These are phyloP conservation scores for Mrakiaceae sp. DNA, from an alignment of 1,284 basidiomycete species.

Conservation along the genomic window DNA sequence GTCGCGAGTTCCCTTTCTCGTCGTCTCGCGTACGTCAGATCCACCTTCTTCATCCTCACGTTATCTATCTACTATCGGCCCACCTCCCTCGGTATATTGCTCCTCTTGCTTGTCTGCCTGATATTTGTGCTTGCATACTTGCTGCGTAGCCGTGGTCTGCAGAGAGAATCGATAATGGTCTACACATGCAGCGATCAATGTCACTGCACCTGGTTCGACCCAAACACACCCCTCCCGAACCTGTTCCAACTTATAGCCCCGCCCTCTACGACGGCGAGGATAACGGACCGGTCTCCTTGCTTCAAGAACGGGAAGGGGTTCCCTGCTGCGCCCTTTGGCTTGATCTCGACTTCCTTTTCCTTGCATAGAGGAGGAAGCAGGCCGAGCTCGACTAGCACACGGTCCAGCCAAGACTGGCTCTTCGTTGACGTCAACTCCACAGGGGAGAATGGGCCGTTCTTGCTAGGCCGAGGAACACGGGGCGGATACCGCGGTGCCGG, in stretches of 20 bases:
- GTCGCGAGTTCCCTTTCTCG: too few species aligned
- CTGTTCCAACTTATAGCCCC: slow-evolving; percentile 81
- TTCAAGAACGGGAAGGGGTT: slow-evolving; percentile 63
- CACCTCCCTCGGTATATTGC: too few species aligned
- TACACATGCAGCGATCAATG: not conserved
- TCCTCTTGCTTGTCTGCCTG: too few species aligned
- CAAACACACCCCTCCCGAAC: slow-evolving; percentile 77
- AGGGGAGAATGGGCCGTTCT: slow-evolving; percentile 55
- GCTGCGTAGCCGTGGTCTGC: too few species aligned
- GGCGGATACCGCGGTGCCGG: slow-evolving; percentile 8
- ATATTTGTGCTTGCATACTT: too few species aligned
- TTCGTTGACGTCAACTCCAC: slow-evolving; percentile 50
- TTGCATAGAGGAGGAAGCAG: slow-evolving; percentile 14
- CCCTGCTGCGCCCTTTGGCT: slow-evolving; percentile 33
- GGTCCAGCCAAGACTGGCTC: slow-evolving; percentile 50
- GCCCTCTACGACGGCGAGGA: slow-evolving; percentile 81
- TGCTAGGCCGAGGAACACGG: slow-evolving; percentile 40
- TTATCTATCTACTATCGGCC: too few species aligned
- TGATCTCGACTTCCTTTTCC: not conserved
- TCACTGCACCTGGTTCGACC: slow-evolving; percentile 56
- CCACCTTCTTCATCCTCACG: too few species aligned
- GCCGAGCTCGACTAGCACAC: slow-evolving; percentile 40
- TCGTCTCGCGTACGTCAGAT: too few species aligned
- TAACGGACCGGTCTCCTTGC: slow-evolving; percentile 68
- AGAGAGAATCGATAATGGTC: too few species aligned